A percentile compares a stretch with the other conserved stretches of the same genome.
Evolutionary conservation across 441 rosid species (phyloP).

Genomic region (Gossypium trilobum): DNA sequence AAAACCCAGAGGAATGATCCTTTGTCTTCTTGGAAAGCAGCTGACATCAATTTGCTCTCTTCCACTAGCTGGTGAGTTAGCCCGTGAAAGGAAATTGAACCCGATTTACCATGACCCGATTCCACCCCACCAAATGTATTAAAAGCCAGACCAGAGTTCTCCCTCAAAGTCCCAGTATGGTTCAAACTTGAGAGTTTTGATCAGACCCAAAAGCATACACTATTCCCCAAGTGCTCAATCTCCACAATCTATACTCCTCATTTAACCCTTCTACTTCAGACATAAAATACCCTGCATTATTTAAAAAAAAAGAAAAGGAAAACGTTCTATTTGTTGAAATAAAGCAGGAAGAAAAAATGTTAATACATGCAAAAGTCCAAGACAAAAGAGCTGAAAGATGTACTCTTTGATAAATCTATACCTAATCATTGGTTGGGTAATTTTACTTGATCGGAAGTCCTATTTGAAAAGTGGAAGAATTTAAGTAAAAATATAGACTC

Average conservation of each 20-base stretch:
- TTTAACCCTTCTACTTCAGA: slow-evolving; percentile 15
- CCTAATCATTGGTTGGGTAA: too few relatives aligned
- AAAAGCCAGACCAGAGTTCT: slow-evolving; percentile 16
- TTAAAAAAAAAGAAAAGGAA: neutral
- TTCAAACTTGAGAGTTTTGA: slow-evolving; percentile 17
- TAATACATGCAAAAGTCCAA: neutral
- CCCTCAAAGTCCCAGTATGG: slow-evolving; percentile 1
- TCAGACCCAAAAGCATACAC: slow-evolving; percentile 28
- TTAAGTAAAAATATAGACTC: too few relatives aligned
- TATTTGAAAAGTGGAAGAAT: too few relatives aligned
- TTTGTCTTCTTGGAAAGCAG: slow-evolving; percentile 54
- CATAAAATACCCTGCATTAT: slow-evolving; percentile 19
- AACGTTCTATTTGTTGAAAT: neutral
- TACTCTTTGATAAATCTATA: slow-evolving; percentile 18
- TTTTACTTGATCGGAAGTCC: too few relatives aligned
- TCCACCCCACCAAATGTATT: slow-evolving; percentile 32
- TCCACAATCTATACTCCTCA: neutral
- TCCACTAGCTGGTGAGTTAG: slow-evolving; percentile 62
- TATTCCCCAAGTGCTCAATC: slow-evolving; percentile 22
- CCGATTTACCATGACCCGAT: slow-evolving; percentile 63
- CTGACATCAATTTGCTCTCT: slow-evolving; percentile 58
- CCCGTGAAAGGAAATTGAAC: slow-evolving; percentile 68
- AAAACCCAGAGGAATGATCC: slow-evolving; percentile 62
- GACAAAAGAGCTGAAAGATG: neutral
- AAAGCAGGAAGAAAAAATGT: neutral